Evolutionary conservation across 2,329 filamentous ascomycete genomes (phyloP), one percentile per base, ranked within the genome.

Genomic region (Colletotrichum chrysophilum): DNA sequence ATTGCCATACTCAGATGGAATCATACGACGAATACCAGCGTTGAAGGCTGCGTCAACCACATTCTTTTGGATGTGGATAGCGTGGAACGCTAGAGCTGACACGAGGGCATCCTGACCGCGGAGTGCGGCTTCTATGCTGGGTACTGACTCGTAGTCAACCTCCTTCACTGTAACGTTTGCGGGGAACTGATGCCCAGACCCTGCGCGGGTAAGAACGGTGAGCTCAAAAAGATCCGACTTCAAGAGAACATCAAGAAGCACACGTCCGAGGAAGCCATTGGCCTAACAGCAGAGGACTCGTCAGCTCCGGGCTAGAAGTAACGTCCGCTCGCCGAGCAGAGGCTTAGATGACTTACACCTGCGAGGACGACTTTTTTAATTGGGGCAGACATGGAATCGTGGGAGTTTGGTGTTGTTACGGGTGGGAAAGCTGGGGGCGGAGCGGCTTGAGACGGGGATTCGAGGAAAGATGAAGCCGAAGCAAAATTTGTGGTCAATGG

Each of bases 71-170:
- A 82, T 81, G 76, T 91, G 88, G 8, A 79, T 76, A 7, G 64
- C 74, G 13, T 74, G 38, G 13, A 88, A 79, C 18, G 84, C 86
- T 38, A 91, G 83, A 2, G 87, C 83, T 16, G 86, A 87, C 28
- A 92, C 82, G 18, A 93, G 85, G 2, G 89, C 91, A 77, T 93
- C 91, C 72, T 92, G 88, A 69, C 88, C 90, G 64, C 86, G 78
- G 66, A 94, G 87, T 0, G 89, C 89, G 2, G 84, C 77, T 1
- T 83, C 86, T 16, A 93, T 86, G 30, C 88, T 88, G 0, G 86
- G 80, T 4, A 88, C 80, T n/a, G 71, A 74, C 55, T 70, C 71
- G 70, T 85, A 85, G 79, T 86, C 87, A 43, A 84, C 84, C 26
- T 84, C 79, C 8, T 81, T 77, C 32, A 85, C 82, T 7, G 82